Percentiles rank a stretch among this genome's conserved stretches.
These are phyloP conservation scores for Micractinium conductrix DNA, from an alignment of 139 green algal genomes.

Conservation along the genomic window DNA sequence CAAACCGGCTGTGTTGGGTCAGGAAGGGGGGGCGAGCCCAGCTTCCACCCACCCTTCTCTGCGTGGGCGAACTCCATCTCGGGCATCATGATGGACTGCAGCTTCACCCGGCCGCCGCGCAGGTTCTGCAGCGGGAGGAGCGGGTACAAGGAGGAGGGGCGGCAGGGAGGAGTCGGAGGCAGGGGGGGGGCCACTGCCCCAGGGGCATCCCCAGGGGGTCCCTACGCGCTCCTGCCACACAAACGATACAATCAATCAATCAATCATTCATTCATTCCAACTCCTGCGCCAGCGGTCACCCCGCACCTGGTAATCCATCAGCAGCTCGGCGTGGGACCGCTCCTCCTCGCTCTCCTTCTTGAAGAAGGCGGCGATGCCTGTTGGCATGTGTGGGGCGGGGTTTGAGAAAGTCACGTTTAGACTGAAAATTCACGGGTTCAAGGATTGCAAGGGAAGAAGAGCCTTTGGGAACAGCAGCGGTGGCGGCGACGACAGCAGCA, in stretches of 20 bases:
- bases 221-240: constrained; percentile 35
- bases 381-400: no score
- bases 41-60: constrained; percentile 51
- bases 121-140: constrained; percentile 84
- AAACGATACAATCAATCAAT: constrained; percentile 91
- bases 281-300: constrained; percentile 47
- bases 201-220: no score
- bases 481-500: no score
- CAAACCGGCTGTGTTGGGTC: constrained; percentile 58
- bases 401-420: no score
- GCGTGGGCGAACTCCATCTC: constrained; percentile 80
- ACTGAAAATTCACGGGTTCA: no score
- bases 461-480: no score
- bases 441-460: no score
- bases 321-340: constrained; percentile 89
- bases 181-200: not conserved
- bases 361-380: constrained; percentile 87
- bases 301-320: constrained; percentile 89
- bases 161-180: not conserved
- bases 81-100: constrained; percentile 84
- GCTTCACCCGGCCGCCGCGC: constrained; percentile 88
- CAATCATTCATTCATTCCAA: no score
- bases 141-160: not conserved
- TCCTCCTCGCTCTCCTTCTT: constrained; percentile 81
- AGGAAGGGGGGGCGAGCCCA: no score